These are phyloP conservation scores for Diaporthe ampelina DNA, from an alignment of 2,329 filamentous ascomycete species.

Conservation along the genomic window DNA sequence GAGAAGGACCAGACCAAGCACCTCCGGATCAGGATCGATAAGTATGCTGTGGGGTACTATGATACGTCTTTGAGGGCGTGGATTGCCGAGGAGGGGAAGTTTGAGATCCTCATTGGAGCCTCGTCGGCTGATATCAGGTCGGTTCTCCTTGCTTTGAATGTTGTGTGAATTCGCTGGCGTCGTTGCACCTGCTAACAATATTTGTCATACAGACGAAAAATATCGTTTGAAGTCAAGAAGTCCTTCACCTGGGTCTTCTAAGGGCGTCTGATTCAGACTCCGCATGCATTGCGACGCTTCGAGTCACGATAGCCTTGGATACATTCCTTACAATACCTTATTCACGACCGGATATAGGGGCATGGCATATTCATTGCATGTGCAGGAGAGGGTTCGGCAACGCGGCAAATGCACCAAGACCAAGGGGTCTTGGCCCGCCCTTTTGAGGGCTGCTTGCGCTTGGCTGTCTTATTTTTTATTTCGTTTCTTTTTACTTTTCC, in stretches of 20 bases:
- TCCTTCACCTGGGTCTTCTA: slow-evolving; percentile 75
- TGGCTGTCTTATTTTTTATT: background rate
- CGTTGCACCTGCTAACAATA: slow-evolving; percentile 39
- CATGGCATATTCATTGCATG: background rate
- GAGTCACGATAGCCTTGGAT: slow-evolving; percentile 16
- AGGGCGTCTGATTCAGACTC: too few relatives aligned
- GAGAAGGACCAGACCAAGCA: slow-evolving; percentile 68
- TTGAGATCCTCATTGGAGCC: slow-evolving; percentile 72
- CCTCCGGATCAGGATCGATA: slow-evolving; percentile 61
- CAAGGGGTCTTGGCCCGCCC: slow-evolving; percentile 4
- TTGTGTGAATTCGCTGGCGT: background rate
- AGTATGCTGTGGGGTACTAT: slow-evolving; percentile 72
- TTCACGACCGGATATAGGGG: background rate
- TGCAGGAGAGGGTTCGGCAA: background rate
- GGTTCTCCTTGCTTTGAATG: slow-evolving; percentile 45
- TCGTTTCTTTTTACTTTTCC: background rate
- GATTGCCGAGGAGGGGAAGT: slow-evolving; percentile 76
- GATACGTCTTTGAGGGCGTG: slow-evolving; percentile 70
- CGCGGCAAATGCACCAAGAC: background rate
- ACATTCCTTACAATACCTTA: slow-evolving; percentile 14
- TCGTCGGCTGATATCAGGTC: slow-evolving; percentile 75
- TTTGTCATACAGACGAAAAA: slow-evolving; percentile 43
- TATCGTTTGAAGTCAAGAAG: slow-evolving; percentile 70
- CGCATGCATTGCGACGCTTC: background rate
- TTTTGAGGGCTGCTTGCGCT: background rate